Conservation (phyloP, 371 early-diverging fungal genomes). For the Apophysomyces trapeziformis region DNA sequence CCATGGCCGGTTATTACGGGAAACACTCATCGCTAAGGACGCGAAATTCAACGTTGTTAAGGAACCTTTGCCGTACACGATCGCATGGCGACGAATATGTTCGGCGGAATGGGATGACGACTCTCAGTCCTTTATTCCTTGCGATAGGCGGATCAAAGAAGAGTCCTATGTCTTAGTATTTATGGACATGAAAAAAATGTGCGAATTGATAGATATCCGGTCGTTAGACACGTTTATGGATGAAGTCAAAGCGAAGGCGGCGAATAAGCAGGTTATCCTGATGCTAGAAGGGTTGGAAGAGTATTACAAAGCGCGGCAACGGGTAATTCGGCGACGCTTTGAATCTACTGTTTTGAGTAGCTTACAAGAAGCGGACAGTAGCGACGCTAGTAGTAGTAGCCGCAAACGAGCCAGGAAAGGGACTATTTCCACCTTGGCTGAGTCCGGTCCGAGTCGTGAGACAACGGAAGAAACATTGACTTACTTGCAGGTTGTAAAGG, state of each 20-base stretch:
- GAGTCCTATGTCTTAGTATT: conserved; percentile 50
- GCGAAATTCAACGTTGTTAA: conserved; percentile 19
- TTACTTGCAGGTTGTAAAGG: conserved; percentile 46
- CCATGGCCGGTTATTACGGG: conserved; percentile 17
- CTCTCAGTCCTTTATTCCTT: conserved; percentile 50
- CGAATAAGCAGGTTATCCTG: conserved; percentile 38
- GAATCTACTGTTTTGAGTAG: conserved; percentile 37
- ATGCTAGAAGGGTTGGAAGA: conserved; percentile 60
- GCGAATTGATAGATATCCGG: conserved; percentile 28
- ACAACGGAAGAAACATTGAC: conserved; percentile 45
- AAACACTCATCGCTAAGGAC: conserved; percentile 12
- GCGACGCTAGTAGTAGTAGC: conserved; percentile 5
- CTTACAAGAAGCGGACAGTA: conserved; percentile 17
- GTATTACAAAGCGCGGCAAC: conserved; percentile 50
- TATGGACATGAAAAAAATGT: conserved; percentile 41
- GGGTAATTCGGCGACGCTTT: conserved; percentile 39
- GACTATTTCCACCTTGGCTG: conserved; percentile 13
- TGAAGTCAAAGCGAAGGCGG: conserved; percentile 19
- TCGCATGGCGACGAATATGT: conserved; percentile 58
- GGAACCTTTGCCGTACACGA: conserved; percentile 27
- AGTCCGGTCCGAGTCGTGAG: conserved; percentile 30
- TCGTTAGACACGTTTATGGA: conserved; percentile 27
- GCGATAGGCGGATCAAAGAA: conserved; percentile 38
- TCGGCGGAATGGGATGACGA: conserved; percentile 55
- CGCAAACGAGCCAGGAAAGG: conserved; percentile 20